phyloP scores from a whole-genome alignment of 345 rosid genomes.

The Trapa incisa region DNA sequence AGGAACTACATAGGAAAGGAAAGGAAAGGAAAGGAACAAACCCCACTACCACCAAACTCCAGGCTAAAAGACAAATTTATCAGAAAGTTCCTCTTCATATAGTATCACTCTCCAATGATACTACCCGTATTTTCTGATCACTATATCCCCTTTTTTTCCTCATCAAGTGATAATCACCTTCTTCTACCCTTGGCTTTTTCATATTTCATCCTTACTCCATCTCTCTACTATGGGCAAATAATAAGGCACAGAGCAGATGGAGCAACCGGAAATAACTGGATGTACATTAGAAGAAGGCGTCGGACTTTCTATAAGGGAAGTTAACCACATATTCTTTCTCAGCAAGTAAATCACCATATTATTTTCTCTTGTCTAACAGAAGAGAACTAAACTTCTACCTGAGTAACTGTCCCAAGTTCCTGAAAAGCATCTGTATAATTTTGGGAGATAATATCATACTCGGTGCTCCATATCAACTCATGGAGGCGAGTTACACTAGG shows the following conservation, averaged over 20 bases:
- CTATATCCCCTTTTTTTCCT: not conserved
- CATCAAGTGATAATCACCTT: not conserved
- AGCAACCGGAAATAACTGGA: not conserved
- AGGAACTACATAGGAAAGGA: constrained; percentile 48
- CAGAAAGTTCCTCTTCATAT: not conserved
- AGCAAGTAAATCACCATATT: not conserved
- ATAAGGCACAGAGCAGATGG: not conserved
- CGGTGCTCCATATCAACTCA: not conserved
- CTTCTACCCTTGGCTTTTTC: not conserved
- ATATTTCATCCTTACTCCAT: not conserved
- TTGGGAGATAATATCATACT: not conserved
- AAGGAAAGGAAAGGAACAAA: constrained; percentile 26
- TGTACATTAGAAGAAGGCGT: not conserved
- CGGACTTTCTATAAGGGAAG: not conserved
- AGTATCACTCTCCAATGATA: not conserved
- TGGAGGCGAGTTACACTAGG: not conserved
- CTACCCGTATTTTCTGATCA: not conserved
- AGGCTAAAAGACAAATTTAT: constrained; percentile 10
- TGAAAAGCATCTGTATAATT: not conserved
- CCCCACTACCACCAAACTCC: constrained; percentile 82
- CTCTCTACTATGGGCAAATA: not conserved
- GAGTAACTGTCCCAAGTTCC: not conserved
- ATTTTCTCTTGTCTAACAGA: not conserved
- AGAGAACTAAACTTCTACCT: not conserved
- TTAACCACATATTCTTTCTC: not conserved